phyloP scores from a whole-genome alignment of 768 basidiomycete species.

The Stropharia rugosoannulata region DNA sequence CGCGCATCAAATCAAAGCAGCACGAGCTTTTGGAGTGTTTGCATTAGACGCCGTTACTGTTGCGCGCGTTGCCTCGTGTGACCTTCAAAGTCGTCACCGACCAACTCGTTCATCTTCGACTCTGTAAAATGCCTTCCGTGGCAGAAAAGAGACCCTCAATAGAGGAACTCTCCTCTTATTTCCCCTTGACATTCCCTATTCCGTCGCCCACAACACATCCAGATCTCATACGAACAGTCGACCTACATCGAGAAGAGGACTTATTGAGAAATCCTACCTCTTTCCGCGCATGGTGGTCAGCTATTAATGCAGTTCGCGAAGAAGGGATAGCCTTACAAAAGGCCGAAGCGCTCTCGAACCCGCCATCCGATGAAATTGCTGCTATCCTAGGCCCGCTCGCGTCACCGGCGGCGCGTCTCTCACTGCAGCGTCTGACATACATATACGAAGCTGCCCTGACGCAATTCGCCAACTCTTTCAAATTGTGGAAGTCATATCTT shows the following conservation, averaged over 20 bases:
- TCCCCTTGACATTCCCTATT: constrained; percentile 84
- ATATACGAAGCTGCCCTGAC: constrained; percentile 92
- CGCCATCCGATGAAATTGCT: constrained; percentile 45
- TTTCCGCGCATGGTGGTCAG: constrained; percentile 91
- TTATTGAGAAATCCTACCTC: constrained; percentile 87
- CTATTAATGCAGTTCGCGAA: constrained; percentile 76
- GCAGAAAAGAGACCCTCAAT: constrained; percentile 46
- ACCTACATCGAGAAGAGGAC: constrained; percentile 91
- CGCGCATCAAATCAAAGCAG: not conserved
- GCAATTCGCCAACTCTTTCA: constrained; percentile 89
- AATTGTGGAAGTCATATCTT: constrained; percentile 94
- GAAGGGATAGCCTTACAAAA: constrained; percentile 56
- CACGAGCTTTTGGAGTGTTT: constrained; percentile 5
- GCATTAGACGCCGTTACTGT: constrained; percentile 6
- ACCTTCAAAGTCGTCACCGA: not conserved
- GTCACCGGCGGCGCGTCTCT: constrained; percentile 66
- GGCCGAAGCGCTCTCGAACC: constrained; percentile 41
- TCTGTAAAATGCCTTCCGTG: constrained; percentile 51
- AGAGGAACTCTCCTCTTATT: constrained; percentile 51
- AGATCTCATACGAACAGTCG: constrained; percentile 68
- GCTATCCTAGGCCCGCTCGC: constrained; percentile 78
- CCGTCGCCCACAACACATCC: constrained; percentile 82
- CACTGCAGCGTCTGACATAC: constrained; percentile 82
- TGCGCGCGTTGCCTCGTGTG: not conserved
- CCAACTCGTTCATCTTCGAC: not conserved